These are phyloP conservation scores for Naganishia vishniacii DNA, from an alignment of 768 basidiomycete species.

Conservation along the genomic window DNA sequence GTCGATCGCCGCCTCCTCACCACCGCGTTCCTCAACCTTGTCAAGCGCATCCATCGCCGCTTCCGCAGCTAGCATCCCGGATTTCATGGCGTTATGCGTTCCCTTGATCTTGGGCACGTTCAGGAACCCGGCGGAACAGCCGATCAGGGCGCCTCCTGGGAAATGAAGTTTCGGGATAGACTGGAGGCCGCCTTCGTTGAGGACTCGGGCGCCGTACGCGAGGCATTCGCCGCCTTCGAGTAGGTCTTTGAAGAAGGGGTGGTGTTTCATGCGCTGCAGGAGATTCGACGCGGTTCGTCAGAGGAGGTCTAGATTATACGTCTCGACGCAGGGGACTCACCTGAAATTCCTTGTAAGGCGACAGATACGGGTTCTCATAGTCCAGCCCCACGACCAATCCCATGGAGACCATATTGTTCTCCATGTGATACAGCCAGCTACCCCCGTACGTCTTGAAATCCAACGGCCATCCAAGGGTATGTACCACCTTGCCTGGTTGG, in stretches of 20 bases:
- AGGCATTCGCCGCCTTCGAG: conserved; percentile 71
- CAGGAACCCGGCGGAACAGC: conserved; percentile 82
- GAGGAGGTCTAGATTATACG: no score
- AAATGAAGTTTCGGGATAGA: conserved; percentile 76
- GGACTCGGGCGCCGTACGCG: conserved; percentile 79
- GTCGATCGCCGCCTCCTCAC: conserved; percentile 54
- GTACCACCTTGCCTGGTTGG: conserved; percentile 74
- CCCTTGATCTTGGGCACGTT: conserved; percentile 98
- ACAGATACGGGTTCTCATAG: conserved; percentile 87
- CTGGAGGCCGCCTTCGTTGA: conserved; percentile 92
- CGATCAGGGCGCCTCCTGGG: conserved; percentile 93
- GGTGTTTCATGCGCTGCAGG: conserved; percentile 77
- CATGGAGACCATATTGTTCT: conserved; percentile 76
- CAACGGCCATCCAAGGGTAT: conserved; percentile 92
- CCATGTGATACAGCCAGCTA: conserved; percentile 94
- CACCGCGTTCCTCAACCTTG: conserved; percentile 27
- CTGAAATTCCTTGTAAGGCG: conserved; percentile 89
- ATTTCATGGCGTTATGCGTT: conserved; percentile 98
- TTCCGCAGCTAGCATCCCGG: conserved; percentile 94
- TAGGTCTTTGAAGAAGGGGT: conserved; percentile 80
- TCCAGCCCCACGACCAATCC: conserved; percentile 91
- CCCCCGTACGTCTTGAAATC: conserved; percentile 81
- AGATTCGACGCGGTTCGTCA: no score
- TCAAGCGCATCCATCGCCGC: conserved; percentile 64
- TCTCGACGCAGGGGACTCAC: no score